These are phyloP conservation scores for Quercus tomentella DNA, from an alignment of 331 rosid species.

Conservation along the genomic window DNA sequence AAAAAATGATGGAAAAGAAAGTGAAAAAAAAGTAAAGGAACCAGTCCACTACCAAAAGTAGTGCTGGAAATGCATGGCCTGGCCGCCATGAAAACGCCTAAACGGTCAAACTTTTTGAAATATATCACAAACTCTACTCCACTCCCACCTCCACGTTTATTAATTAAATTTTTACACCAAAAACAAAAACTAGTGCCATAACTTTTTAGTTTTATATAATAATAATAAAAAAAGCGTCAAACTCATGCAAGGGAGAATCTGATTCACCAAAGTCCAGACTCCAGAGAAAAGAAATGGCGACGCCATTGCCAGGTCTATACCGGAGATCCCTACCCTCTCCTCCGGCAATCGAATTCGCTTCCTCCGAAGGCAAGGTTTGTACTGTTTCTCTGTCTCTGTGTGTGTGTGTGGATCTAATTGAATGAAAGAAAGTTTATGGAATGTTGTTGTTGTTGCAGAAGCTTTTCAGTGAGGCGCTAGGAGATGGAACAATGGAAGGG, in stretches of 20 bases:
- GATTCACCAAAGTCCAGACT: neutral
- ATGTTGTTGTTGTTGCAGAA: slow-evolving; percentile 26
- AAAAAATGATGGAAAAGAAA: no score
- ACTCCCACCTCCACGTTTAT: no score
- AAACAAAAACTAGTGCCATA: no score
- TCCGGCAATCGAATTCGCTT: slow-evolving; percentile 72
- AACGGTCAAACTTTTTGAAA: no score
- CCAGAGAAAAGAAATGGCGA: neutral
- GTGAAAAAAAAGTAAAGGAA: no score
- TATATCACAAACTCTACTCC: no score
- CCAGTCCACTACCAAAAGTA: no score
- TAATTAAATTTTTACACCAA: no score
- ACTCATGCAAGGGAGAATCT: neutral
- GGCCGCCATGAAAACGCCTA: no score
- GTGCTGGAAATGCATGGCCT: no score
- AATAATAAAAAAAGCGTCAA: no score
- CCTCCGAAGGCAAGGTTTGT: slow-evolving; percentile 62
- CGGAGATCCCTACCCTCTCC: slow-evolving; percentile 68
- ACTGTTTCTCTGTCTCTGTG: neutral
- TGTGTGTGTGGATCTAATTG: neutral
- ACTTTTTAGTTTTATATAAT: no score
- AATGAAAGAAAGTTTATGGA: neutral
- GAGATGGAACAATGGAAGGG: slow-evolving; percentile 71
- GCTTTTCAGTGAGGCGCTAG: slow-evolving; percentile 63
- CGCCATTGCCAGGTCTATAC: slow-evolving; percentile 55